Evolutionary conservation across 352 stramenopile species (phyloP).

Genomic region (Pythium volutum): DNA sequence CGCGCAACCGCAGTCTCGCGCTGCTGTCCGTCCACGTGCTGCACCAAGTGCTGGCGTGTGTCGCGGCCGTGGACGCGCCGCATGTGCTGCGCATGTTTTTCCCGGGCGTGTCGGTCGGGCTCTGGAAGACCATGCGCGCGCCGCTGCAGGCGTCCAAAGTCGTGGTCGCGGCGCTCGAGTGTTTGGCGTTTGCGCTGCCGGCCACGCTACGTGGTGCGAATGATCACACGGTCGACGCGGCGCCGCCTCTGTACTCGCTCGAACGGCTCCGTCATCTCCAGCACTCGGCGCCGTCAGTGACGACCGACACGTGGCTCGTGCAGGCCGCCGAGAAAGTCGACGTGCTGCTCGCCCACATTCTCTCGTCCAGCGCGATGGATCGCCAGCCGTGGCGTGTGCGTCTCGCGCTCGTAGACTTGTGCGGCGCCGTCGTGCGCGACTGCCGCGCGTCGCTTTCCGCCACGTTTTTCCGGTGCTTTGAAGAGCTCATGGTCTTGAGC

Average conservation of each 20-base stretch:
- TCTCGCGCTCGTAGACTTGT: constrained; percentile 57
- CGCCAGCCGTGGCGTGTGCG: constrained; percentile 64
- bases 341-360: constrained; percentile 56
- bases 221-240: background rate
- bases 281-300: background rate
- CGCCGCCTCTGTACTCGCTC: constrained; percentile 16
- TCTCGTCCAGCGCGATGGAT: constrained; percentile 30
- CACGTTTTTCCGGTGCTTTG: constrained; percentile 74
- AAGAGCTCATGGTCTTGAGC: constrained; percentile 71
- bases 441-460: constrained; percentile 45
- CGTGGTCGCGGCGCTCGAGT: constrained; percentile 53
- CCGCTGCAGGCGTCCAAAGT: constrained; percentile 68
- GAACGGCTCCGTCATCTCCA: constrained; percentile 21
- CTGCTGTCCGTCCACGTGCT: constrained; percentile 9
- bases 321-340: constrained; percentile 61
- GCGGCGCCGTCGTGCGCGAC: constrained; percentile 44
- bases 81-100: constrained; percentile 60
- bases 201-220: constrained; percentile 32
- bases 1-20: constrained; percentile 14
- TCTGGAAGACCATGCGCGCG: constrained; percentile 66
- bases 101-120: constrained; percentile 53
- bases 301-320: constrained; percentile 46
- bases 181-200: constrained; percentile 34
- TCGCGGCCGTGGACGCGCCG: background rate
- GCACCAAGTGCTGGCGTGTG: background rate